phyloP scores from a whole-genome alignment of 768 basidiomycete species.

The Rhizopogon salebrosus region DNA sequence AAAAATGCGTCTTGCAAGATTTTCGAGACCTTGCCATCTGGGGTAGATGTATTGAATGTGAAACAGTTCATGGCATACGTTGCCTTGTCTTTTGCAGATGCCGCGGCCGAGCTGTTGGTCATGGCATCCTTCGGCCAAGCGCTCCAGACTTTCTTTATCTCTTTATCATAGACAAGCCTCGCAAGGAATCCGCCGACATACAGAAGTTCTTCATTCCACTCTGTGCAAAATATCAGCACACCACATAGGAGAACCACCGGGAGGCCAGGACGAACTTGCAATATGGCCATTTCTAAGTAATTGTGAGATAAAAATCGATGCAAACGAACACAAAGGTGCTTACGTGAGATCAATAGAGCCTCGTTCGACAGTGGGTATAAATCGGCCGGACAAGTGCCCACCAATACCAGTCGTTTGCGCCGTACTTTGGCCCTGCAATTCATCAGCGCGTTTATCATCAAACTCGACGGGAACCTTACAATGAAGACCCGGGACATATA shows the following conservation, averaged over 20 bases:
- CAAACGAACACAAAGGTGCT: constrained; percentile 23
- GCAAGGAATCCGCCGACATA: constrained; percentile 77
- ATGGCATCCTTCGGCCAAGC: constrained; percentile 16
- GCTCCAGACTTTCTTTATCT: constrained; percentile 51
- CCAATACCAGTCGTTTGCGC: constrained; percentile 82
- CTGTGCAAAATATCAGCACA: constrained; percentile 28
- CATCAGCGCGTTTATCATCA: background rate
- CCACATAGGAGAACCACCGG: background rate
- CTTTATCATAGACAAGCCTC: constrained; percentile 79
- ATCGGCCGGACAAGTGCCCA: constrained; percentile 65
- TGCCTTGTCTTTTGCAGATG: constrained; percentile 23
- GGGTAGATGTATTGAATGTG: constrained; percentile 80
- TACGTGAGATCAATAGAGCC: constrained; percentile 87
- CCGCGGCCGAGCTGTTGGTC: background rate
- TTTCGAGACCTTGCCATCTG: constrained; percentile 66
- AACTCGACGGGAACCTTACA: constrained; percentile 28
- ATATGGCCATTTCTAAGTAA: constrained; percentile 71
- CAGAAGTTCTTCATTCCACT: constrained; percentile 89
- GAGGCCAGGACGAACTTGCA: constrained; percentile 43
- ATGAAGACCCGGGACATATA: constrained; percentile 70
- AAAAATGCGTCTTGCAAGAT: constrained; percentile 76
- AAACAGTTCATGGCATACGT: constrained; percentile 83
- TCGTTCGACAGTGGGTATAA: constrained; percentile 93
- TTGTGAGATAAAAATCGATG: background rate
- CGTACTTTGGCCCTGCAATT: constrained; percentile 72